Evolutionary conservation across 371 early-diverging fungal species (phyloP).

Genomic region (Rhizopus sp.): DNA sequence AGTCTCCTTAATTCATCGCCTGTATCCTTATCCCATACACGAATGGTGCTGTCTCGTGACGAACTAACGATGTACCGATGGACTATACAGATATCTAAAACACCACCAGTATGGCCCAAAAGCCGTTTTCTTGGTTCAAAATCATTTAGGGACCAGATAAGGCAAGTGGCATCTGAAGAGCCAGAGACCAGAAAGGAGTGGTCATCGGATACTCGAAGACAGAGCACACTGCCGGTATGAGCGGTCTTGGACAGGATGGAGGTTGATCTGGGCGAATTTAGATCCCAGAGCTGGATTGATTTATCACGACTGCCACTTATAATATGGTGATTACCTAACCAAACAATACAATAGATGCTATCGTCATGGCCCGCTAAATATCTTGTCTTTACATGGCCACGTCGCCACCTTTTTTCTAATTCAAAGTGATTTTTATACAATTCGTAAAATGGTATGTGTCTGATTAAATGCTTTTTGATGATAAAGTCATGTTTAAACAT

Average conservation of each 20-base stretch:
- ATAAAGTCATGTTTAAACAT: slow-evolving; percentile 20
- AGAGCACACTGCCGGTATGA: slow-evolving; percentile 87
- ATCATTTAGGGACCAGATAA: slow-evolving; percentile 79
- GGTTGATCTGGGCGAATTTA: slow-evolving; percentile 36
- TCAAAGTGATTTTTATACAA: slow-evolving; percentile 21
- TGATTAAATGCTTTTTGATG: background rate
- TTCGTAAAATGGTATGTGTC: slow-evolving; percentile 13
- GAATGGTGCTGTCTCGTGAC: slow-evolving; percentile 91
- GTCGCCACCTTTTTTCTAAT: slow-evolving; percentile 21
- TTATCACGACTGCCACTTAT: slow-evolving; percentile 92
- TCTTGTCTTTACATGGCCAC: slow-evolving; percentile 18
- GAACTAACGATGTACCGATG: slow-evolving; percentile 75
- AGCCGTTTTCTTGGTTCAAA: slow-evolving; percentile 26
- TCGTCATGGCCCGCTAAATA: slow-evolving; percentile 79
- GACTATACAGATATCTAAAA: slow-evolving; percentile 77
- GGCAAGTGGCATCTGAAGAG: slow-evolving; percentile 83
- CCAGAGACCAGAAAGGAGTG: slow-evolving; percentile 80
- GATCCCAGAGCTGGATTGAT: slow-evolving; percentile 80
- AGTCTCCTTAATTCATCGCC: slow-evolving; percentile 63
- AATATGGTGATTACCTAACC: slow-evolving; percentile 67
- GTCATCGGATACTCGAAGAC: slow-evolving; percentile 71
- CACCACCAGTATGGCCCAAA: slow-evolving; percentile 70
- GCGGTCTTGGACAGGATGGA: slow-evolving; percentile 66
- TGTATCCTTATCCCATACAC: slow-evolving; percentile 70
- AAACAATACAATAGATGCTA: slow-evolving; percentile 83